Percentiles rank a stretch among this genome's conserved stretches.
Conservation (phyloP, 257 asterid genomes). For the Paulownia fortunei region DNA sequence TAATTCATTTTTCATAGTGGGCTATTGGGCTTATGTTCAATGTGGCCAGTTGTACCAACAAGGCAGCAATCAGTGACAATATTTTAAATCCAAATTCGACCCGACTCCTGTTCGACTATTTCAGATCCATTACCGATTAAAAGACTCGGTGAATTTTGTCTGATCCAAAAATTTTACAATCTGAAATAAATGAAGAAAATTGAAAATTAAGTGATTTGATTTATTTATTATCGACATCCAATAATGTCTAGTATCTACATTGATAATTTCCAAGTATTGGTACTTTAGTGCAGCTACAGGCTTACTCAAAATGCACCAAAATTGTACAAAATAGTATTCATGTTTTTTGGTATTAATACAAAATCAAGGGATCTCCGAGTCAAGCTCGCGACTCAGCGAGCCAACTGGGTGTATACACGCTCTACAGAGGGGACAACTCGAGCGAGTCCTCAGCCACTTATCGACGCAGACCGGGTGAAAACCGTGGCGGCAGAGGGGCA, state of each 20-base stretch:
- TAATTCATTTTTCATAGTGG: not conserved
- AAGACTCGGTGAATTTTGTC: too few species aligned
- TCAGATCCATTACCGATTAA: too few species aligned
- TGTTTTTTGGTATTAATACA: too few species aligned
- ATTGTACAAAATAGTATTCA: too few species aligned
- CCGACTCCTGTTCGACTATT: too few species aligned
- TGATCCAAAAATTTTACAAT: too few species aligned
- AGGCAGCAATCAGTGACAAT: too few species aligned
- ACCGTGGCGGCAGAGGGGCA: slow-evolving; percentile 45
- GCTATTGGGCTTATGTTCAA: not conserved
- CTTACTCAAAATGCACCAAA: too few species aligned
- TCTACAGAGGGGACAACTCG: slow-evolving; percentile 53
- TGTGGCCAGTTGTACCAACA: not conserved
- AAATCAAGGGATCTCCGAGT: slow-evolving; percentile 19
- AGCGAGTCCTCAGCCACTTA: slow-evolving; percentile 49
- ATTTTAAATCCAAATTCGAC: too few species aligned
- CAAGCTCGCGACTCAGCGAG: slow-evolving; percentile 23
- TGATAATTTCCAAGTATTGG: too few species aligned
- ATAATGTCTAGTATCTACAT: not conserved
- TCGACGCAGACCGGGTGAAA: slow-evolving; percentile 53
- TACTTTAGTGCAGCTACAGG: too few species aligned
- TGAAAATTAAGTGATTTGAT: not conserved
- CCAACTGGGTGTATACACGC: slow-evolving; percentile 26
- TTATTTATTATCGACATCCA: not conserved
- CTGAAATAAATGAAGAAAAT: not conserved